phyloP scores from a whole-genome alignment of 495 filamentous ascomycete species.

The Friedmanniomyces simplex region DNA sequence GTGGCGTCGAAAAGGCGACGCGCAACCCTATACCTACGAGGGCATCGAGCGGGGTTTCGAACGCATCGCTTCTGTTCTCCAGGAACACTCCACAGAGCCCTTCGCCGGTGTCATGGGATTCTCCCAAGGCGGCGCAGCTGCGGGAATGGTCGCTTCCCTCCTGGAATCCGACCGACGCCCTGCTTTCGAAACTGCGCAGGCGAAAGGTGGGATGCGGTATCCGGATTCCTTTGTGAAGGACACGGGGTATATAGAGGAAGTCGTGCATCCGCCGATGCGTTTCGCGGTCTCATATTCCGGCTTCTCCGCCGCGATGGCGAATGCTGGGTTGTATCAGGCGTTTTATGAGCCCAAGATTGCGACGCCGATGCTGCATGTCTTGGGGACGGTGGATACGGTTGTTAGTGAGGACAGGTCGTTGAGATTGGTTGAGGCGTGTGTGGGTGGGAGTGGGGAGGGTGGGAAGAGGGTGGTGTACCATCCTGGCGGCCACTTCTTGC shows the following conservation, averaged over 20 bases:
- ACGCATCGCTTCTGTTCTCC: slow-evolving; percentile 47
- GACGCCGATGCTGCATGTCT: slow-evolving; percentile 71
- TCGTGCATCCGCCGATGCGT: slow-evolving; percentile 51
- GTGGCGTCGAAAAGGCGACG: slow-evolving; percentile 60
- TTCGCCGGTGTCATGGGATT: slow-evolving; percentile 38
- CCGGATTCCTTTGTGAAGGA: slow-evolving; percentile 43
- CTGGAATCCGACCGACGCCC: slow-evolving; percentile 49
- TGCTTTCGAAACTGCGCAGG: slow-evolving; percentile 34
- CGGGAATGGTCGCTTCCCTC: slow-evolving; percentile 50
- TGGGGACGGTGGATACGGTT: slow-evolving; percentile 80
- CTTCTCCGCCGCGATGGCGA: slow-evolving; percentile 50
- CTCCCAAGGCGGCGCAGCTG: slow-evolving; percentile 34
- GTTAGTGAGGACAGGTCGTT: slow-evolving; percentile 65
- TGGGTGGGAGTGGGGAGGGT: slow-evolving; percentile 28
- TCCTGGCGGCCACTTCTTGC: slow-evolving; percentile 90
- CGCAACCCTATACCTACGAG: slow-evolving; percentile 45
- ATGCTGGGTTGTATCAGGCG: slow-evolving; percentile 42
- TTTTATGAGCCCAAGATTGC: slow-evolving; percentile 67
- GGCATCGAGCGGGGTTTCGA: slow-evolving; percentile 56
- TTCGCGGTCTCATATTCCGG: slow-evolving; percentile 75
- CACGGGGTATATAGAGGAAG: slow-evolving; percentile 20
- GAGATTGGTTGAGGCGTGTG: slow-evolving; percentile 58
- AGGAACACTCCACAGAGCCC: slow-evolving; percentile 30
- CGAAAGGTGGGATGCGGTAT: slow-evolving; percentile 34
- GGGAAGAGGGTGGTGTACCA: slow-evolving; percentile 61